Evolutionary conservation across 352 stramenopile genomes (phyloP).

Genomic region (Globisporangium barbulae): DNA sequence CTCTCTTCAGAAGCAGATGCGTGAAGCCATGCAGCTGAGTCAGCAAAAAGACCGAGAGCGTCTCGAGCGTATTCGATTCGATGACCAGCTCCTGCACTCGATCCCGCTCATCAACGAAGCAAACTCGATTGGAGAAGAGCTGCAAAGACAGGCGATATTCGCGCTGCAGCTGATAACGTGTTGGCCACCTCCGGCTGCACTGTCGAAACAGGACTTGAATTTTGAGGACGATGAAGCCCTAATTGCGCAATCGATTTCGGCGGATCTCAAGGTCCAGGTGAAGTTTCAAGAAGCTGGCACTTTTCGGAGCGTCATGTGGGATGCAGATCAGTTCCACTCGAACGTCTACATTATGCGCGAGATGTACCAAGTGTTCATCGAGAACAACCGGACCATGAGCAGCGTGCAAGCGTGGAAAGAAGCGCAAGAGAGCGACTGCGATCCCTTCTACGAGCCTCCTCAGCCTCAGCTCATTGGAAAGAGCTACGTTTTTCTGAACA

Average conservation of each 20-base stretch:
- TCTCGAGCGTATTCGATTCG: conserved; percentile 63
- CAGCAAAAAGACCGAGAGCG: conserved; percentile 77
- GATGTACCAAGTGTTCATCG: conserved; percentile 86
- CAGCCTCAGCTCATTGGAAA: conserved; percentile 71
- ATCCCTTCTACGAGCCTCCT: conserved; percentile 81
- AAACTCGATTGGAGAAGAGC: conserved; percentile 82
- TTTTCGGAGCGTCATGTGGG: conserved; percentile 74
- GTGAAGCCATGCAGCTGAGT: conserved; percentile 59
- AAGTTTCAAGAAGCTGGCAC: conserved; percentile 73
- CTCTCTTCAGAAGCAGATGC: conserved; percentile 78
- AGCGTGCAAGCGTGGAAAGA: conserved; percentile 32
- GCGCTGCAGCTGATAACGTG: conserved; percentile 63
- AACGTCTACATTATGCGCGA: conserved; percentile 84
- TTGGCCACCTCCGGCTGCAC: conserved; percentile 22
- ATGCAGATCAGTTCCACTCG: conserved; percentile 75
- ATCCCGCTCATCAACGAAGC: conserved; percentile 85
- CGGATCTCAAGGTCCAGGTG: conserved; percentile 75
- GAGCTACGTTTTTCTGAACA: conserved; percentile 62
- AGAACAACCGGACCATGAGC: conserved; percentile 48
- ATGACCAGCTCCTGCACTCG: conserved; percentile 71
- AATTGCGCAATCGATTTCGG: conserved; percentile 47
- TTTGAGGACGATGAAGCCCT: conserved; percentile 56
- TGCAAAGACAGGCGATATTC: conserved; percentile 66
- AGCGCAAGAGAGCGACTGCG: conserved; percentile 32
- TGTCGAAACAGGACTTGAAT: conserved; percentile 26